Evolutionary conservation across 2,329 filamentous ascomycete genomes (phyloP), one percentile per base, ranked within the genome.

Genomic region (Aspergillus jensenii): DNA sequence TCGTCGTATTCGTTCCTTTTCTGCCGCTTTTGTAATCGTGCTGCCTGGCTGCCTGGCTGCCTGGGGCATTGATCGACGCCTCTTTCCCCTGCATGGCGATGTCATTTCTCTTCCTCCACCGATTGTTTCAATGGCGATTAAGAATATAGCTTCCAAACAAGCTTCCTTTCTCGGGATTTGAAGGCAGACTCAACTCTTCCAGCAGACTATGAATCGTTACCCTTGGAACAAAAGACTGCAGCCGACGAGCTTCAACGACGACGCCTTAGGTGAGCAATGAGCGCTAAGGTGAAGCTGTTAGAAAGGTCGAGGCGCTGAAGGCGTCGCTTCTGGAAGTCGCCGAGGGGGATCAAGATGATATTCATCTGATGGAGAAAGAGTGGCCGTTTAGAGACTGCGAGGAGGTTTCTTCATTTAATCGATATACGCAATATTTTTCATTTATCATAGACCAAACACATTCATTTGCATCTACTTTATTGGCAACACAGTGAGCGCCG

Each of bases 351-450:
- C 1, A 61, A 12, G 52, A 61, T 2, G 53, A 60, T 17, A 59
- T 64, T 40, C 2, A 8, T 11, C 25, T 61, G 1, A 33, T 60
- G 17, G 53, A 61, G 31, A 58, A 52, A 23, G 59, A 62, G 25
- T 65, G 63, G 57, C 21, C 39, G 5, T 61, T 63, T 15, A 58
- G 58, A 39, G 58, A 64, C 52, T 55, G 40, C 12, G 55, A 66
- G 33, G 52, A 39, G 1, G 2, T 47, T 6, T 31, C 11, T 48
- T 48, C 2, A 48, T 48, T 46, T 17, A 15, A 19, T 43, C 9
- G 27, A 31, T 31, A 11, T 31, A 31, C 27, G 2, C 9, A 31
- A 31, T 11, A 31, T 31, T 31, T 31, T 11, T 0, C 27, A 31
- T 31, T 8, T 31, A 31, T 9, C 8, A 31, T 31, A 11, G 7